Evolutionary conservation across 83 land plant genomes (phyloP).

Genomic region (Isoetes engelmannii): DNA sequence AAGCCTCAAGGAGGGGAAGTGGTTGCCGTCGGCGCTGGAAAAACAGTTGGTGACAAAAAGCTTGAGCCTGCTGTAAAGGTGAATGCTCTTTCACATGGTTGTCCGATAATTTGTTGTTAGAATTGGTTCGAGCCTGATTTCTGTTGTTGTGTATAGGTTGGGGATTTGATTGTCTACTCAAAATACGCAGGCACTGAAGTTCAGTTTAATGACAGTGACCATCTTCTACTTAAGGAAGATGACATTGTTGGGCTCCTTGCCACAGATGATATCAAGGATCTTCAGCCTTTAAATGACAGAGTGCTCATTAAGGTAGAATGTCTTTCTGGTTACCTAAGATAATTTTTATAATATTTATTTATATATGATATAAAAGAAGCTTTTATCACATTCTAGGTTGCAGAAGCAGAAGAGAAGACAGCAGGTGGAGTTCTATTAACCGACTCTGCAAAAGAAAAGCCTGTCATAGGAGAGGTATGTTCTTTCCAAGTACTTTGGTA

Average conservation of each 20-base stretch:
- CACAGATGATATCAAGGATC: constrained; percentile 74
- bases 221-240: constrained; percentile 71
- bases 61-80: constrained; percentile 49
- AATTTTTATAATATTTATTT: no score
- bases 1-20: constrained; percentile 88
- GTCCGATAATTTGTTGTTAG: background rate
- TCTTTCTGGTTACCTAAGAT: no score
- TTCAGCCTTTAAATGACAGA: constrained; percentile 78
- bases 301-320: constrained; percentile 60
- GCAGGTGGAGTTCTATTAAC: constrained; percentile 81
- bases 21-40: constrained; percentile 77
- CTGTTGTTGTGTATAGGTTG: constrained; percentile 37
- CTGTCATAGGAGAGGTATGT: constrained; percentile 72
- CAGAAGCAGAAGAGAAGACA: constrained; percentile 61
- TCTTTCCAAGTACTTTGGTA: background rate
- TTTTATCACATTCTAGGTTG: constrained; percentile 36
- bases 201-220: constrained; percentile 63
- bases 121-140: background rate
- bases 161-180: constrained; percentile 72
- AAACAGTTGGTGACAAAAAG: constrained; percentile 54
- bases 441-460: constrained; percentile 73
- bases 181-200: constrained; percentile 87
- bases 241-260: constrained; percentile 81
- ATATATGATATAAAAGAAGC: background rate
- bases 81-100: constrained; percentile 3